Conservation (phyloP, 2,329 filamentous ascomycete genomes). For the Zymoseptoria tritici region DNA sequence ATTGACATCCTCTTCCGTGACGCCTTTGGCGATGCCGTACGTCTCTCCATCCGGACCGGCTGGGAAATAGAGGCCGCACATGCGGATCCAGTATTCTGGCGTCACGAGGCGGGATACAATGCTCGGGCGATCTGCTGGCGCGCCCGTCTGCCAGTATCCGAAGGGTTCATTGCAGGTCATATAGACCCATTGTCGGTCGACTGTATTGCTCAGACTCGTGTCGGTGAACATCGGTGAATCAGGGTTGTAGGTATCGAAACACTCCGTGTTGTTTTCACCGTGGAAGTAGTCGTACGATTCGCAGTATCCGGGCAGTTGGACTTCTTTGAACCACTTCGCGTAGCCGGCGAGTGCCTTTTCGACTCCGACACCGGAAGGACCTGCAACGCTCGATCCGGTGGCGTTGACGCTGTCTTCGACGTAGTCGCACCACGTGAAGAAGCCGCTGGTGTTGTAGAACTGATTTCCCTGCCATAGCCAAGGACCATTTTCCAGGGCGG, state of each 20-base stretch:
- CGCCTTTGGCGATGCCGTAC: slow-evolving; percentile 42
- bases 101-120: slow-evolving; percentile 48
- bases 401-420: slow-evolving; percentile 26
- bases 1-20: slow-evolving; percentile 46
- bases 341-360: slow-evolving; percentile 48
- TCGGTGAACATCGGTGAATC: slow-evolving; percentile 47
- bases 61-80: slow-evolving; percentile 52
- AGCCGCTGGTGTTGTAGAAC: slow-evolving; percentile 39
- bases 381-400: slow-evolving; percentile 13
- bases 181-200: slow-evolving; percentile 52
- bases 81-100: slow-evolving; percentile 47
- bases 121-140: slow-evolving; percentile 37
- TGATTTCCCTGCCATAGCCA: slow-evolving; percentile 49
- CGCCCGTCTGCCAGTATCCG: slow-evolving; percentile 50
- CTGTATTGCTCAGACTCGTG: slow-evolving; percentile 37
- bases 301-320: slow-evolving; percentile 44
- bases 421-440: slow-evolving; percentile 41
- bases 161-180: slow-evolving; percentile 57
- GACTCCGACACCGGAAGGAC: slow-evolving; percentile 45
- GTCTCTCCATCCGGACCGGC: slow-evolving; percentile 39
- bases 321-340: slow-evolving; percentile 44
- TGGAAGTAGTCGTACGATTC: slow-evolving; percentile 43
- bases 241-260: slow-evolving; percentile 48
- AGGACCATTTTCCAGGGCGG: slow-evolving; percentile 48
- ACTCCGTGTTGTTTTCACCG: slow-evolving; percentile 38